These are phyloP conservation scores for Peronosclerospora sorghi DNA, from an alignment of 352 stramenopile species.

Conservation along the genomic window DNA sequence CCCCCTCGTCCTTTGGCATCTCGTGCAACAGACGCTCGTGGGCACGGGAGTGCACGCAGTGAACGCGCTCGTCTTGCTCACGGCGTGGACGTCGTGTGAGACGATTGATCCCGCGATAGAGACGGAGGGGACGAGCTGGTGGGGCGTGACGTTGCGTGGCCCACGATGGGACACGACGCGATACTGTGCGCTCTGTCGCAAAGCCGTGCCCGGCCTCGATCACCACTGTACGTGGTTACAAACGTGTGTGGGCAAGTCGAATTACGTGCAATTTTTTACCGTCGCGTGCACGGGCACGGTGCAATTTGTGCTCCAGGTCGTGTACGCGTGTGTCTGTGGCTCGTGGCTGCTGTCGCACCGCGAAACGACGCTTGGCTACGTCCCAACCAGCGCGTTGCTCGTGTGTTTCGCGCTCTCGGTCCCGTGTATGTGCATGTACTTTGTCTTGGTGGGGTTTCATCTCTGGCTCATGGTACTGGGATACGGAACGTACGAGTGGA, in stretches of 20 bases:
- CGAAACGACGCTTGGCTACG: conserved; percentile 14
- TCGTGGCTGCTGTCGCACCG: conserved; percentile 36
- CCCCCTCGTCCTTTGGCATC: background rate
- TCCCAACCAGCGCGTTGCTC: conserved; percentile 38
- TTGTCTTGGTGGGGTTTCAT: conserved; percentile 74
- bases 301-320: conserved; percentile 56
- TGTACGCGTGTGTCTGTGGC: conserved; percentile 38
- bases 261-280: conserved; percentile 84
- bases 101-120: conserved; percentile 44
- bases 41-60: conserved; percentile 41
- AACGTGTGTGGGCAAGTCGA: conserved; percentile 70
- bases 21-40: conserved; percentile 29
- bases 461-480: conserved; percentile 66
- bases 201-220: conserved; percentile 66
- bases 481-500: conserved; percentile 84
- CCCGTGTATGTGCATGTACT: conserved; percentile 80
- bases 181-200: conserved; percentile 73
- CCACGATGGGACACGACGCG: conserved; percentile 69
- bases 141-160: conserved; percentile 54
- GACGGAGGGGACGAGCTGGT: conserved; percentile 45
- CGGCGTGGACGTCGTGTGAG: conserved; percentile 63
- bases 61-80: conserved; percentile 36
- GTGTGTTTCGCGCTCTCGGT: conserved; percentile 50
- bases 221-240: conserved; percentile 86
- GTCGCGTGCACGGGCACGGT: conserved; percentile 54